These are phyloP conservation scores for Penicillium nordicum DNA, from an alignment of 2,329 filamentous ascomycete genomes.

Conservation along the genomic window DNA sequence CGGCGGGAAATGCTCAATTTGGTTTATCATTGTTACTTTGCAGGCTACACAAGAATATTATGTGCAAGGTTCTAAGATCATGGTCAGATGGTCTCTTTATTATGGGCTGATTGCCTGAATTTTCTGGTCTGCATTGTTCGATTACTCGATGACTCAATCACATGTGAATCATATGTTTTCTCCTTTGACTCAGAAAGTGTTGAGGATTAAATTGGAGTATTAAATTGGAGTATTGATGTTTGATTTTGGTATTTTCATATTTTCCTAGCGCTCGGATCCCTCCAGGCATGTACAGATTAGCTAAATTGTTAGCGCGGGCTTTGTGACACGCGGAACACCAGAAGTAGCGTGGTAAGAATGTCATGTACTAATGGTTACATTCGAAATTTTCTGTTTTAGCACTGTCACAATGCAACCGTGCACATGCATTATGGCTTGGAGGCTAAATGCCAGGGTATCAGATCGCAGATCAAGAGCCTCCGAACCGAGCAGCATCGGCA, in stretches of 20 bases:
- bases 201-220: not conserved
- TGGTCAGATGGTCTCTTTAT: constrained; percentile 2
- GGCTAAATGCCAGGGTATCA: not conserved
- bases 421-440: constrained; percentile 1
- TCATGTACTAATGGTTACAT: not conserved
- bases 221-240: not conserved
- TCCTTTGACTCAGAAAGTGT: not conserved
- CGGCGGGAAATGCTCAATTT: constrained; percentile 4
- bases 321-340: not conserved
- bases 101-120: constrained; percentile 4
- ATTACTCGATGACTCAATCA: not conserved
- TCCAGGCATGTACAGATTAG: not conserved
- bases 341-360: not conserved
- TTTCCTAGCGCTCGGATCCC: not conserved
- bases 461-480: constrained; percentile 2
- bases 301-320: not conserved
- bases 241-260: not conserved
- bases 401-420: constrained; percentile 2
- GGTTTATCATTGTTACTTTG: not conserved
- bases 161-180: constrained; percentile 4
- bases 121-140: constrained; percentile 1
- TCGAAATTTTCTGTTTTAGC: constrained; percentile 1
- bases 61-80: not conserved
- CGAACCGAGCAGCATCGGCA: not conserved
- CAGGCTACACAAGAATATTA: not conserved